Evolutionary conservation across 1,284 basidiomycete species (phyloP).

Genomic region (Flammula alnicola): DNA sequence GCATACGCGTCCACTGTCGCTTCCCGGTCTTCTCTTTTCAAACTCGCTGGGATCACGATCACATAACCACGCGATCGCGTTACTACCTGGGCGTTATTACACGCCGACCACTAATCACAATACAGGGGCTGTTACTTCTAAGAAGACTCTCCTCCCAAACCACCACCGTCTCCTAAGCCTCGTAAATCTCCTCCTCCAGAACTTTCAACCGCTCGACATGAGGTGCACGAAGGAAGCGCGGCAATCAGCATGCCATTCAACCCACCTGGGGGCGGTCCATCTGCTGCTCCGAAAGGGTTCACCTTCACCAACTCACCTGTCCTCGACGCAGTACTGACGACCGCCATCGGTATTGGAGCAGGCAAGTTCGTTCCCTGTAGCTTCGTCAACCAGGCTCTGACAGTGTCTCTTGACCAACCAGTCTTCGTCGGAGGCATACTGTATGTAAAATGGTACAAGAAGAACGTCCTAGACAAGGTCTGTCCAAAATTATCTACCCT

Average conservation of each 20-base stretch:
- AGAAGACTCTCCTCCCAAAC: slow-evolving; percentile 4
- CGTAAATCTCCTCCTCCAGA: slow-evolving; percentile 5
- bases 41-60: no score
- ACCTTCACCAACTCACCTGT: slow-evolving; percentile 46
- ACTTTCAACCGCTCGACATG: slow-evolving; percentile 34
- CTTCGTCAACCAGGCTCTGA: neutral
- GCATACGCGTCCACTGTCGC: neutral
- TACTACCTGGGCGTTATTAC: slow-evolving; percentile 12
- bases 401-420: slow-evolving; percentile 26
- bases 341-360: slow-evolving; percentile 62
- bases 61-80: no score
- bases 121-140: neutral
- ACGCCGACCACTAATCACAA: slow-evolving; percentile 6
- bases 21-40: neutral
- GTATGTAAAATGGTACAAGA: slow-evolving; percentile 82
- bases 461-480: slow-evolving; percentile 78
- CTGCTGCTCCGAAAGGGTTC: slow-evolving; percentile 25
- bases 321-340: slow-evolving; percentile 60
- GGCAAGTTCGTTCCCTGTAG: slow-evolving; percentile 45
- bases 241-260: slow-evolving; percentile 44
- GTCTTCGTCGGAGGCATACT: slow-evolving; percentile 74
- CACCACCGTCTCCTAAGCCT: slow-evolving; percentile 6
- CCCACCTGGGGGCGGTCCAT: slow-evolving; percentile 42
- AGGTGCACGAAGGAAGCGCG: slow-evolving; percentile 43
- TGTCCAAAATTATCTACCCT: slow-evolving; percentile 18